Evolutionary conservation across 495 filamentous ascomycete species (phyloP).

Genomic region (Evernia prunastri): DNA sequence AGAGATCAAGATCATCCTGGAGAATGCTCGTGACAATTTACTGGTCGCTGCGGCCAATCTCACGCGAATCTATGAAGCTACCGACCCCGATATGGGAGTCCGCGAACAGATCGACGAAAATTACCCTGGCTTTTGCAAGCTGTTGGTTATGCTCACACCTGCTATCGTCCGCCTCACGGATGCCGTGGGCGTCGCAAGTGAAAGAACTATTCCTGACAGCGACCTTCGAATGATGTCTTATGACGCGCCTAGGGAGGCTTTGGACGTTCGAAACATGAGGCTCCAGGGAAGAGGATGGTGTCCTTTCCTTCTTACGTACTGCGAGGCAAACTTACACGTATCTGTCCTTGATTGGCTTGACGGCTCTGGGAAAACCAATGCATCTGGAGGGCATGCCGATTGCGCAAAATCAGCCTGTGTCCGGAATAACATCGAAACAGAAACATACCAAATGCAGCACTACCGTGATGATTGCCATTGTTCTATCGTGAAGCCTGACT

Average conservation of each 20-base stretch:
- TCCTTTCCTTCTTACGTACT: background rate
- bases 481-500: background rate
- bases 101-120: background rate
- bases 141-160: background rate
- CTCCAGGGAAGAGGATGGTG: background rate
- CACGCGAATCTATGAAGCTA: background rate
- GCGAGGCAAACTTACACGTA: background rate
- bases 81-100: too few relatives aligned
- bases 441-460: background rate
- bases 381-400: background rate
- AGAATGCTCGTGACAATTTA: background rate
- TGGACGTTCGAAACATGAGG: background rate
- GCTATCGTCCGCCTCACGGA: background rate
- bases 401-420: background rate
- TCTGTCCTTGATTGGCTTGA: conserved; percentile 2
- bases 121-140: conserved; percentile 1
- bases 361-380: background rate
- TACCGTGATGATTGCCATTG: background rate
- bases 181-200: background rate
- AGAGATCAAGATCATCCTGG: background rate
- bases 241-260: background rate
- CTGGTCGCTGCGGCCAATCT: background rate
- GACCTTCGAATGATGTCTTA: background rate
- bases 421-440: background rate
- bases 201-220: background rate